A percentile compares a stretch with the other conserved stretches of the same genome.
phyloP scores from a whole-genome alignment of 768 basidiomycete species.

The Lactifluus hygrophoroides region DNA sequence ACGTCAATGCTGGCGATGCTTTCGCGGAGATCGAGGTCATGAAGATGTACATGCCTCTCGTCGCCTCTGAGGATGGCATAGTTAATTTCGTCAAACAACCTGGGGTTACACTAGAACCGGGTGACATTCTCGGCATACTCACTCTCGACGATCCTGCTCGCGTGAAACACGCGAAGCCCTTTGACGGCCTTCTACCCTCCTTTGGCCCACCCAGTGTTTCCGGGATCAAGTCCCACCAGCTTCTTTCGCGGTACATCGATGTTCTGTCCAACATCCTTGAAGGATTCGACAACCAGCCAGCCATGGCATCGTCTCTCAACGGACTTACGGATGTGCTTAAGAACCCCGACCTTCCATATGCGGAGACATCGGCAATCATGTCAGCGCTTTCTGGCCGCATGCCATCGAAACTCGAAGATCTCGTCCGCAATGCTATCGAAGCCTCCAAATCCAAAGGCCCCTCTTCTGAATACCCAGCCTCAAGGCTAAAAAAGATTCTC shows the following conservation, averaged over 20 bases:
- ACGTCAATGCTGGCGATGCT: slow-evolving; percentile 91
- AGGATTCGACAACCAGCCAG: slow-evolving; percentile 93
- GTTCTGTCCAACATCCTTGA: slow-evolving; percentile 87
- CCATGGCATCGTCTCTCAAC: slow-evolving; percentile 81
- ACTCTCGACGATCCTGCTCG: slow-evolving; percentile 93
- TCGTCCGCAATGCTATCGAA: slow-evolving; percentile 71
- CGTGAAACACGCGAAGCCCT: slow-evolving; percentile 97
- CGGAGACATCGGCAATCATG: slow-evolving; percentile 74
- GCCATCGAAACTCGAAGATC: slow-evolving; percentile 84
- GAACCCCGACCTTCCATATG: slow-evolving; percentile 81
- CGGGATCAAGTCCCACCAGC: slow-evolving; percentile 88
- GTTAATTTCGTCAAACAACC: slow-evolving; percentile 97
- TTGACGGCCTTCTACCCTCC: slow-evolving; percentile 84
- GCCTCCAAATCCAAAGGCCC: slow-evolving; percentile 61
- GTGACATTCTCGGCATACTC: slow-evolving; percentile 95
- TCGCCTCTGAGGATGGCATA: slow-evolving; percentile 87
- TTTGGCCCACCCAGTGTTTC: slow-evolving; percentile 81
- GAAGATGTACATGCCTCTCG: slow-evolving; percentile 99
- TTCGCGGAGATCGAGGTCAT: slow-evolving; percentile 99
- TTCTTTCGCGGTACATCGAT: slow-evolving; percentile 60
- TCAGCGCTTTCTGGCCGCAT: slow-evolving; percentile 89
- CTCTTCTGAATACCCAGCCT: slow-evolving; percentile 82
- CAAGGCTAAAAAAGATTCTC: slow-evolving; percentile 75
- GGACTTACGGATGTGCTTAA: slow-evolving; percentile 77
- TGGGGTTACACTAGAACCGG: slow-evolving; percentile 92